Evolutionary conservation across 148 eudicot species (phyloP), one percentile per base, ranked within the genome.

Genomic region (Rhododendron kiyosumense): DNA sequence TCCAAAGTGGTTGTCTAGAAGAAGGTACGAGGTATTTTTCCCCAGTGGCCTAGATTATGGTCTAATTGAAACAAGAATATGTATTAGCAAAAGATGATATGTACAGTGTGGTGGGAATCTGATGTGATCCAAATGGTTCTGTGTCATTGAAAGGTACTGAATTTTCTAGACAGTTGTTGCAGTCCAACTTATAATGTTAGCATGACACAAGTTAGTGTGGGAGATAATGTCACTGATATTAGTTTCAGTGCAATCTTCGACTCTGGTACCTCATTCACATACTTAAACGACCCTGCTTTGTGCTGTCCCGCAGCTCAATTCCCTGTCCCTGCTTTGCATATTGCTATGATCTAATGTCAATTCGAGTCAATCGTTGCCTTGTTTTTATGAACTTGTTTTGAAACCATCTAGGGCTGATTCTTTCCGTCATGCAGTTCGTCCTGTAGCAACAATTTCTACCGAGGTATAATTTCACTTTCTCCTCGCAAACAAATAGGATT

Each of bases 111-210:
- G 36, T 34, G 36, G 36, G 36, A 34, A 34, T 34, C 36, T 34
- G 36, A 34, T 34, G 36, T 34, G 36, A 34, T 34, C 36, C 36
- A 34, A 34, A 34, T 34, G 36, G 36, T 34, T 34, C 36, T 34
- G 36, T 34, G 36, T 34, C 36, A 34, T 34, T 34, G 36, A 34
- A 34, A 34, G 36, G 36, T 34, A 34, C 36, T 34, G 36, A 34
- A 34, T 34, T 1, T 34, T 34, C 2, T 34, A 34, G 36, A 34
- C 36, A 34, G 2, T 34, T 34, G 36, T 34, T 34, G 36, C 93
- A 94, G 99, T 75, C 94, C 92, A 57, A 93, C 90, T 75, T 96
- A 95, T 79, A 92, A 91, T 78, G 79, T 94, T 65, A 96, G 89
- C 84, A 63, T 96, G 83, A 38, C 41, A 38, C 41, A 38, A 38